Evolutionary conservation across 192 early-diverging fungal species (phyloP).

Genomic region (Rhizophagus prolifer): DNA sequence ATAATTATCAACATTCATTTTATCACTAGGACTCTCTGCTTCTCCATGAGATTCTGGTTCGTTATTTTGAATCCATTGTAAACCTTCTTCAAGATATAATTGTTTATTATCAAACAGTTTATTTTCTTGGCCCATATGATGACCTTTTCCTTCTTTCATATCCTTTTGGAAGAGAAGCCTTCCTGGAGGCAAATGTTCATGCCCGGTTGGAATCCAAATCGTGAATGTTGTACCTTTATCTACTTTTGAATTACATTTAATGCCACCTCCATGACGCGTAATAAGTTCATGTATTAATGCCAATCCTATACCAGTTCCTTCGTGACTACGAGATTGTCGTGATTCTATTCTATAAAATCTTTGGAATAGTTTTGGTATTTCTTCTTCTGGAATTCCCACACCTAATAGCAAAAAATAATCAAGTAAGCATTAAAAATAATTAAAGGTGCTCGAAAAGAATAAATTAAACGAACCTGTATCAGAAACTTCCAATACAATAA

Average conservation of each 20-base stretch:
- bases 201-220: conserved; percentile 49
- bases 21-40: not conserved
- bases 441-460: not conserved
- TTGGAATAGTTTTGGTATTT: conserved; percentile 51
- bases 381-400: conserved; percentile 51
- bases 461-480: conserved; percentile 27
- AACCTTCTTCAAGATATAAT: conserved; percentile 36
- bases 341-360: conserved; percentile 59
- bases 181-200: conserved; percentile 36
- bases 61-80: conserved; percentile 39
- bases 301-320: conserved; percentile 63
- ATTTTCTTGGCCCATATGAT: not conserved
- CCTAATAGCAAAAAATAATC: conserved; percentile 24
- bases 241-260: conserved; percentile 39
- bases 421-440: not conserved
- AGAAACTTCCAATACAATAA: conserved; percentile 37
- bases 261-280: conserved; percentile 50
- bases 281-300: conserved; percentile 56
- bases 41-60: conserved; percentile 10
- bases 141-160: not conserved
- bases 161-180: not conserved
- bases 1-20: not conserved
- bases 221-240: conserved; percentile 50
- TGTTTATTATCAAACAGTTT: conserved; percentile 2
- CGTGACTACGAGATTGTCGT: conserved; percentile 48